Base-by-base conservation (phyloP, 805 yeast genomes). In the Saccharomycopsis fibuligera region DNA sequence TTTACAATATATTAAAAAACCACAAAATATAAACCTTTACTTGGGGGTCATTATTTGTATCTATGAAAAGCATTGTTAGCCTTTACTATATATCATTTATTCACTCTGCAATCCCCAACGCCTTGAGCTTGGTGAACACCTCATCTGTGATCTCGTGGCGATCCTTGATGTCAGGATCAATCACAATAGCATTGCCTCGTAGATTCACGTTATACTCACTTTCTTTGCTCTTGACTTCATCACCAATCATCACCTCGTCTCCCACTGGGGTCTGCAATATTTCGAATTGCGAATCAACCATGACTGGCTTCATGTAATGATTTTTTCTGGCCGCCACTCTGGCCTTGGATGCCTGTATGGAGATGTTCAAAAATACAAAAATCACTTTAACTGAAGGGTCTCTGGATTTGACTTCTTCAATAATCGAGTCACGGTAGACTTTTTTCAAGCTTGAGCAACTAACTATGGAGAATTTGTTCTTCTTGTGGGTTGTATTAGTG, bases 381-480 rank as follows among this genome's bases (percentile, higher is more conserved):
- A 75, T 60, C 55, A 85, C 76, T 27, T 62, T 63, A 1, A 76
- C 62, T 3, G 62, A 56, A 2, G 64, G 65, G 14, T 46, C 37
- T 23, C 22, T 35, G 22, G 24, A 30, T 8, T 45, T 19, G 2
- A 71, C 66, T 29, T 66, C 59, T 3, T 60, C 53, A 38, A 76
- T 71, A 23, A 91, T 74, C 47, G 67, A 67, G 27, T 83, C 79
- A 55, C 99, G 73, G 63, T 93, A 93, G 12, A 62, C 64, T 56
- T 72, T 72, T 66, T 90, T 91, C 62, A 93, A 70, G 61, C 91
- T 81, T 1, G 97, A 90, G 62, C 99, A 93, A 3, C 95, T 76
- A 1, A 84, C 84, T 4, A 93, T 75, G 1, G 64, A 54, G 27
- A 67, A 53, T 33, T 56, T 49, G 24, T 60, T 59, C 24, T 60